phyloP scores from a whole-genome alignment of 768 basidiomycete genomes.

The Lepiota venenata region DNA sequence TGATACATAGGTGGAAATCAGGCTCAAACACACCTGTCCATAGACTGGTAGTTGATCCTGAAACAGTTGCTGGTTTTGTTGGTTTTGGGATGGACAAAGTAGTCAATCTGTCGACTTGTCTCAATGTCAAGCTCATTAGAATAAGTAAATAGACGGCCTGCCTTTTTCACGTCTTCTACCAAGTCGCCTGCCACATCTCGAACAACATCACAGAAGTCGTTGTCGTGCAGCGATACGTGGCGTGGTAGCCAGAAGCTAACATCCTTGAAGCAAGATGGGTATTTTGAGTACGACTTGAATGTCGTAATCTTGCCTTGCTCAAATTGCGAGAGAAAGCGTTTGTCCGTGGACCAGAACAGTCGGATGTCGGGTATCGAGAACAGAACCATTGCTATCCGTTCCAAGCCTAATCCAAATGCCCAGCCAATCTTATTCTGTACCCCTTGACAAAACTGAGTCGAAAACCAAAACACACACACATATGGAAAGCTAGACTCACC shows the following conservation, averaged over 20 bases:
- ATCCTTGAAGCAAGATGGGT: slow-evolving; percentile 92
- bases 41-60: slow-evolving; percentile 91
- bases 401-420: slow-evolving; percentile 97
- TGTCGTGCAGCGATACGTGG: slow-evolving; percentile 70
- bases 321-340: slow-evolving; percentile 88
- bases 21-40: slow-evolving; percentile 70
- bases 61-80: slow-evolving; percentile 78
- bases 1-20: not conserved
- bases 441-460: slow-evolving; percentile 37
- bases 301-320: slow-evolving; percentile 66
- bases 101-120: slow-evolving; percentile 66
- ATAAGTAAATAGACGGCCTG: slow-evolving; percentile 29
- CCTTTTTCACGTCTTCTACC: slow-evolving; percentile 87
- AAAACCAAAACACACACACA: slow-evolving; percentile 17
- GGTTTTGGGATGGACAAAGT: slow-evolving; percentile 88
- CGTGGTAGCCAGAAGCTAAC: slow-evolving; percentile 88
- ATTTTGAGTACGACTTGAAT: slow-evolving; percentile 91
- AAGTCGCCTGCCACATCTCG: slow-evolving; percentile 90
- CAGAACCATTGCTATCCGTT: slow-evolving; percentile 97
- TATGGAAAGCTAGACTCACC: slow-evolving; percentile 47
- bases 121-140: slow-evolving; percentile 11
- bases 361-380: slow-evolving; percentile 97
- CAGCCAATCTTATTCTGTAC: slow-evolving; percentile 86
- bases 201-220: slow-evolving; percentile 95
- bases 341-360: slow-evolving; percentile 92